Evolutionary conservation across 768 basidiomycete species (phyloP).

Genomic region (Rickenella mellea): DNA sequence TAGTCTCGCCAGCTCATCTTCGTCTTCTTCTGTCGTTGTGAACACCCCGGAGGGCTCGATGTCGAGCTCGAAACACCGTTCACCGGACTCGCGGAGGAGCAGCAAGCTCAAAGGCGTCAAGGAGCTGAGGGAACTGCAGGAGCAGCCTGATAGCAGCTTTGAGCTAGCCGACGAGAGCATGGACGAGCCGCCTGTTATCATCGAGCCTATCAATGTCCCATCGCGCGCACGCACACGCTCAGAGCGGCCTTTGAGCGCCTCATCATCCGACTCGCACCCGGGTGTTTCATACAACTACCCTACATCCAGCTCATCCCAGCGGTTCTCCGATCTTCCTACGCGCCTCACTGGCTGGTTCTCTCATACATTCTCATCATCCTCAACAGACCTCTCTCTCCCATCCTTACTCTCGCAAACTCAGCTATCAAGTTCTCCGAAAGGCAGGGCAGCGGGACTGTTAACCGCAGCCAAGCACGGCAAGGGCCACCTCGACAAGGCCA

Average conservation of each 20-base stretch:
- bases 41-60: slow-evolving; percentile 6
- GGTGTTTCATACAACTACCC: slow-evolving; percentile 31
- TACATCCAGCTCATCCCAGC: slow-evolving; percentile 30
- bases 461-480: slow-evolving; percentile 67
- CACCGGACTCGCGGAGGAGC: slow-evolving; percentile 8
- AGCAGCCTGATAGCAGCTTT: neutral
- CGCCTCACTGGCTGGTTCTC: slow-evolving; percentile 76
- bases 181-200: slow-evolving; percentile 53
- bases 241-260: slow-evolving; percentile 40
- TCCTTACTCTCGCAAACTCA: slow-evolving; percentile 40
- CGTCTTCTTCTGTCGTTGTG: slow-evolving; percentile 28
- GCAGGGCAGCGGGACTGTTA: slow-evolving; percentile 39
- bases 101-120: slow-evolving; percentile 28
- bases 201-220: slow-evolving; percentile 50
- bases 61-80: slow-evolving; percentile 1
- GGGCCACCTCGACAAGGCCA: slow-evolving; percentile 71
- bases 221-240: slow-evolving; percentile 41
- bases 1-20: slow-evolving; percentile 30
- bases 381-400: slow-evolving; percentile 64
- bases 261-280: slow-evolving; percentile 31
- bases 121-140: slow-evolving; percentile 5
- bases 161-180: slow-evolving; percentile 22
- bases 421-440: slow-evolving; percentile 29
- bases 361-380: slow-evolving; percentile 64
- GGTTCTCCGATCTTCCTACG: slow-evolving; percentile 62